Conservation (phyloP, 345 rosid genomes). For the Camelina hispida region DNA sequence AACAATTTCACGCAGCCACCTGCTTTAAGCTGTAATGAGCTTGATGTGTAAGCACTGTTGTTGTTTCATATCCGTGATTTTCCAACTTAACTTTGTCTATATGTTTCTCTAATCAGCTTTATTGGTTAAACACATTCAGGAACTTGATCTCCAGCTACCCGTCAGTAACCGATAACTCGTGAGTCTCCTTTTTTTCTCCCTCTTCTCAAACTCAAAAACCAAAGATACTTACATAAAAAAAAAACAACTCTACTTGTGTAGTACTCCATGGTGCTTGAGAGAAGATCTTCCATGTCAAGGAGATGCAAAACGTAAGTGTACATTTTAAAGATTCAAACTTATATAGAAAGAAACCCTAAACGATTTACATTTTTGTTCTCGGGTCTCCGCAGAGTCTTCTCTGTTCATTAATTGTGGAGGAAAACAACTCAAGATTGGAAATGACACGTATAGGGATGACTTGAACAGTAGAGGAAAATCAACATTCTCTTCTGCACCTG, state of each 20-base stretch:
- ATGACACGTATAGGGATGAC: constrained; percentile 60
- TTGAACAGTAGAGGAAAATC: constrained; percentile 47
- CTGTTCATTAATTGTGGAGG: constrained; percentile 91
- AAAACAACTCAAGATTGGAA: neutral
- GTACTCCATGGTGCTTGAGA: constrained; percentile 68
- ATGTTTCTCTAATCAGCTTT: constrained; percentile 19
- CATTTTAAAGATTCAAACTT: constrained; percentile 18
- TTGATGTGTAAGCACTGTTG: constrained; percentile 53
- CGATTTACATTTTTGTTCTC: neutral
- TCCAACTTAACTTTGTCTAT: neutral
- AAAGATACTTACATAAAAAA: neutral
- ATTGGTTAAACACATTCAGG: constrained; percentile 47
- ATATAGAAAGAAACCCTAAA: neutral
- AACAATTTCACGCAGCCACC: constrained; percentile 73
- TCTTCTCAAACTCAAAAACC: neutral
- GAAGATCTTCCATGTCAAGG: constrained; percentile 67
- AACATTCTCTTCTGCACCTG: constrained; percentile 39
- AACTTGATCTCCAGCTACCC: constrained; percentile 69
- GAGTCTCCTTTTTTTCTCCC: constrained; percentile 42
- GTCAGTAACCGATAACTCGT: constrained; percentile 54
- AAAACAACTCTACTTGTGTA: constrained; percentile 31
- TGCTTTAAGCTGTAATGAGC: constrained; percentile 48
- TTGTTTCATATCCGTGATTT: neutral
- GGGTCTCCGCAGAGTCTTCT: constrained; percentile 54
- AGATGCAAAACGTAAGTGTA: constrained; percentile 57